Percentiles rank a stretch among this genome's conserved stretches.
Conservation (phyloP, 176 grass and related monocot genomes). For the Canna indica region DNA sequence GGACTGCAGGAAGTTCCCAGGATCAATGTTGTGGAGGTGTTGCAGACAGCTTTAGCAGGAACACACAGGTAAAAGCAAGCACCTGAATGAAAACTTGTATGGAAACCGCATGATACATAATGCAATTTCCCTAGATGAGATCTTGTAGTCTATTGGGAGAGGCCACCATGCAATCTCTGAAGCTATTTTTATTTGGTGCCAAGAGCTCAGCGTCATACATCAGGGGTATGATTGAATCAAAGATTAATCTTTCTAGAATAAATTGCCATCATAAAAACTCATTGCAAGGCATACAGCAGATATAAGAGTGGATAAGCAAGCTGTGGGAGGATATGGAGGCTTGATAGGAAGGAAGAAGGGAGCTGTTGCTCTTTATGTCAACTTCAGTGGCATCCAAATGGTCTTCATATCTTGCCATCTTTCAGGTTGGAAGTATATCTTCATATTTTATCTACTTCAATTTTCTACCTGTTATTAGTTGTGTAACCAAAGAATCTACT, state of each 20-base stretch:
- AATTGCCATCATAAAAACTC: not conserved
- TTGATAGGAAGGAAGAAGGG: constrained; percentile 69
- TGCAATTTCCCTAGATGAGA: not conserved
- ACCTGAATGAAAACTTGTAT: not conserved
- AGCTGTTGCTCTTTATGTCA: constrained; percentile 52
- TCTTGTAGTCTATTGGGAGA: constrained; percentile 38
- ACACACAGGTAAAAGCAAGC: constrained; percentile 28
- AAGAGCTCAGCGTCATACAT: constrained; percentile 34
- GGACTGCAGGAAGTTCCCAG: constrained; percentile 59
- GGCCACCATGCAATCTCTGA: constrained; percentile 52
- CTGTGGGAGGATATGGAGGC: constrained; percentile 34
- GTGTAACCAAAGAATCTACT: no score
- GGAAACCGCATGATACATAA: not conserved
- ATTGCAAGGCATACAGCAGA: constrained; percentile 15
- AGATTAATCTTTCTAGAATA: not conserved
- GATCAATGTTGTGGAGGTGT: constrained; percentile 21
- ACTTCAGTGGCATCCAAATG: constrained; percentile 50
- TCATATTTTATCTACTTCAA: not conserved
- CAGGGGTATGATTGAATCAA: constrained; percentile 20
- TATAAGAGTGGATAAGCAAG: constrained; percentile 41
- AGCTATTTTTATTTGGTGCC: constrained; percentile 47
- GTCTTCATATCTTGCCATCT: constrained; percentile 60
- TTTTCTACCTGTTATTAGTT: no score
- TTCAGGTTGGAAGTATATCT: constrained; percentile 26
- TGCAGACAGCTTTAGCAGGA: constrained; percentile 40